Evolutionary conservation across 495 filamentous ascomycete species (phyloP), one percentile per base, ranked within the genome.

Genomic region (Jackrogersella multiformis): DNA sequence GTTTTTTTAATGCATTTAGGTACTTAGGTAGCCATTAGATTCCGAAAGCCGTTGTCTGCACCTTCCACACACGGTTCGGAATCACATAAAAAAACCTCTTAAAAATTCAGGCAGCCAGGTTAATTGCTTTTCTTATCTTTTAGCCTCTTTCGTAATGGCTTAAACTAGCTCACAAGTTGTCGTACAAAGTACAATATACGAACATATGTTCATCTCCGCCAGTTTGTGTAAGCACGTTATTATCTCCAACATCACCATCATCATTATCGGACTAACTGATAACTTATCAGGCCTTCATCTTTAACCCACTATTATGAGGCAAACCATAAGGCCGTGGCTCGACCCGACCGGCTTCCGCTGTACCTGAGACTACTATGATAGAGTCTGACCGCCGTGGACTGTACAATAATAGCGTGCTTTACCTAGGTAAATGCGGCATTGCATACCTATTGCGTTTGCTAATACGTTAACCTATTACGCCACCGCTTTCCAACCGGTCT

Each of bases 21-120:
- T n/a, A n/a, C n/a, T n/a, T n/a, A n/a, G n/a, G n/a, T n/a, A n/a
- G n/a, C n/a, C 52, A 70, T 66, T 65, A 61, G 67, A 42, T 38
- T 35, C 20, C 24, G 18, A 35, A 54, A 41, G 24, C 63, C 48
- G 55, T 60, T 34, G 18, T 28, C 10, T 42, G 32, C 52, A 56
- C 51, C 60, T 56, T 64, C 60, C 60, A n/a, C 41, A 64, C 41
- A 26, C 60, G 52, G 60, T 15, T 64, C 52, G 60, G 67, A 58
- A 58, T 42, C 15, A 13, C 38, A 55, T 24, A 16, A 59, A 15
- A 46, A 13, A 15, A 32, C n/a, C n/a, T n/a, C n/a, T n/a, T n/a
- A n/a, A n/a, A n/a, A n/a, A n/a, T n/a, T n/a, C n/a, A n/a, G n/a
- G n/a, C n/a, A n/a, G 10, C 4, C 49, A 12, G 4, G 6, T 24